Conservation (phyloP, 371 early-diverging fungal genomes). For the Thermomucor indicae-seudaticae region DNA sequence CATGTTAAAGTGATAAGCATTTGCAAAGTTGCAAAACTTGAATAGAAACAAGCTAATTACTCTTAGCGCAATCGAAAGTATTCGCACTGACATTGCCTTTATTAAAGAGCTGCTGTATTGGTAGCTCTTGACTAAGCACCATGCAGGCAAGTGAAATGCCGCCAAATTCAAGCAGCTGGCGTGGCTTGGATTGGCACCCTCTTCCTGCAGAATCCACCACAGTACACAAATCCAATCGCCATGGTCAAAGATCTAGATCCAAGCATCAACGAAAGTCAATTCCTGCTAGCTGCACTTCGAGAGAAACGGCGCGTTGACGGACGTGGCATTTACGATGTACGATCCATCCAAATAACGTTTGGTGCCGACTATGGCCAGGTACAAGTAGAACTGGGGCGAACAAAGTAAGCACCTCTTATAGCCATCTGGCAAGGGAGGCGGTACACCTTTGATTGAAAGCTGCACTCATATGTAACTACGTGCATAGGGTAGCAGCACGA, state of each 20-base stretch:
- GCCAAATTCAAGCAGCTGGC: background rate
- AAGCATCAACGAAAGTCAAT: slow-evolving; percentile 61
- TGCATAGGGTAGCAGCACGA: slow-evolving; percentile 71
- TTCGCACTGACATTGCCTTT: too few species aligned
- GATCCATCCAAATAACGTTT: slow-evolving; percentile 64
- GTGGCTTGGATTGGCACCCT: background rate
- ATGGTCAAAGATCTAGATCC: slow-evolving; percentile 41
- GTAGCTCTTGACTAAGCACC: background rate
- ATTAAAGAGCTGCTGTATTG: too few species aligned
- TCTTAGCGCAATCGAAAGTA: too few species aligned
- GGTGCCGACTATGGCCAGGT: slow-evolving; percentile 73
- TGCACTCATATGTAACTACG: background rate
- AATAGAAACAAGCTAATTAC: too few species aligned
- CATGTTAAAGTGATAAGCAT: too few species aligned
- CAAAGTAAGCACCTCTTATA: slow-evolving; percentile 60
- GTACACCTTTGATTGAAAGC: background rate
- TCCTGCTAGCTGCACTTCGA: slow-evolving; percentile 61
- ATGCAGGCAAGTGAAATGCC: background rate
- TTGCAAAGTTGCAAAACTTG: too few species aligned
- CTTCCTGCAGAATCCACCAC: too few species aligned
- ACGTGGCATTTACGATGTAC: slow-evolving; percentile 73
- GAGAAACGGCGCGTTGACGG: slow-evolving; percentile 76
- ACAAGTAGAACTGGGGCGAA: slow-evolving; percentile 80
- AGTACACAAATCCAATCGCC: background rate
- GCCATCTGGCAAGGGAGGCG: too few species aligned